Evolutionary conservation across 2,329 filamentous ascomycete species (phyloP).

Genomic region (Diplodia seriata): DNA sequence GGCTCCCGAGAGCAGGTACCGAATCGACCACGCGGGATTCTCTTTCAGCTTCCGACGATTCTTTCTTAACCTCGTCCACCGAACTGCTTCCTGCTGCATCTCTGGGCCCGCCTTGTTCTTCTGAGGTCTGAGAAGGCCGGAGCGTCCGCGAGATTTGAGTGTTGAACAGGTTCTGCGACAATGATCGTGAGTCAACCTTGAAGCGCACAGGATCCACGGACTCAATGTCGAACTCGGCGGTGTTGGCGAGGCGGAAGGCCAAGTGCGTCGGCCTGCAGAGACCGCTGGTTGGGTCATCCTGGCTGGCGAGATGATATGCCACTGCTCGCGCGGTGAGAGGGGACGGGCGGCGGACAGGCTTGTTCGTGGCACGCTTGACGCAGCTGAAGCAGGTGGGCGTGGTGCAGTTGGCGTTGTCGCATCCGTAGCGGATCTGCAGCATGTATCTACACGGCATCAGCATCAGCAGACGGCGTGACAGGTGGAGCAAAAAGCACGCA

Average conservation of each 20-base stretch:
- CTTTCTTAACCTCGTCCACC: background rate
- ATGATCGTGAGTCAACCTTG: constrained; percentile 62
- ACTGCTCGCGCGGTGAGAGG: constrained; percentile 81
- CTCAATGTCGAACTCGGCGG: constrained; percentile 37
- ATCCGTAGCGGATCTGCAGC: constrained; percentile 81
- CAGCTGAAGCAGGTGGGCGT: constrained; percentile 83
- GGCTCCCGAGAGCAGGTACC: background rate
- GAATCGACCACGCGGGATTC: background rate
- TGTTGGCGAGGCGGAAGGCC: constrained; percentile 1
- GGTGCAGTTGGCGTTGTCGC: constrained; percentile 70
- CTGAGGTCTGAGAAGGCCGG: background rate
- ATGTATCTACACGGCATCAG: constrained; percentile 67
- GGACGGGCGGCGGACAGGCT: constrained; percentile 79
- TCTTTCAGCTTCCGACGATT: background rate
- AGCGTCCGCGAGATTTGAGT: constrained; percentile 35
- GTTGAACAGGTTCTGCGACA: constrained; percentile 64
- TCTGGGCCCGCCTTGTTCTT: background rate
- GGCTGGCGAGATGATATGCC: constrained; percentile 79
- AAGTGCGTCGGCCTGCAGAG: constrained; percentile 62
- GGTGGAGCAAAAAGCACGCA: constrained; percentile 33
- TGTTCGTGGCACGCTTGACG: constrained; percentile 70
- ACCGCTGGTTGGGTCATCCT: constrained; percentile 74
- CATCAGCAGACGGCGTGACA: constrained; percentile 31
- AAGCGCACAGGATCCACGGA: background rate
- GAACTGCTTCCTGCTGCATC: background rate